Evolutionary conservation across 306 rosid species (phyloP).

Genomic region (Rubus idaeus): DNA sequence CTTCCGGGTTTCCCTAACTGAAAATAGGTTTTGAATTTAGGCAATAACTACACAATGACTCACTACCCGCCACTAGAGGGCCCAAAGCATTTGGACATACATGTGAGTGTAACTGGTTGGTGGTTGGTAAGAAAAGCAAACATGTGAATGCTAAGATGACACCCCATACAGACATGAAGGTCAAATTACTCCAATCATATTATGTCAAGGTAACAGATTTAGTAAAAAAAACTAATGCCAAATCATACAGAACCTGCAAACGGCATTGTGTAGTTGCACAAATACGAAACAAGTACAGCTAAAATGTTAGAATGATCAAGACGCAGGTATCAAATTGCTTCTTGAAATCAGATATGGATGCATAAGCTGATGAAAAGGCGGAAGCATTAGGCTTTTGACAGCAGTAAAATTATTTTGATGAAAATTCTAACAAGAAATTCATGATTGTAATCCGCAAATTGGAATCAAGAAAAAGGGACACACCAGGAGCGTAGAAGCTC

Average conservation of each 20-base stretch:
- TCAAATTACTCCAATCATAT: neutral
- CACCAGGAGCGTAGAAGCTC: constrained; percentile 98
- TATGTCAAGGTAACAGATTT: neutral
- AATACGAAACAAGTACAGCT: neutral
- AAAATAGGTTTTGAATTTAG: neutral
- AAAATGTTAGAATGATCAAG: neutral
- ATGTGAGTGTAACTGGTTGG: neutral
- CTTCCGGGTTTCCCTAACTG: neutral
- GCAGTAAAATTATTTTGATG: too few species aligned
- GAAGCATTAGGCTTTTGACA: neutral
- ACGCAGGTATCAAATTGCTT: neutral
- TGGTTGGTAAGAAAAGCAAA: neutral
- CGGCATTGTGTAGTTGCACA: neutral
- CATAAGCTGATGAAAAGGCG: too few species aligned
- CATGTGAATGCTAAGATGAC: neutral
- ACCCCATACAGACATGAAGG: neutral
- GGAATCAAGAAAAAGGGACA: neutral
- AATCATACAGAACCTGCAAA: neutral
- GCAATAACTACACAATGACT: neutral
- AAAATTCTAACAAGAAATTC: neutral
- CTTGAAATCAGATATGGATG: neutral
- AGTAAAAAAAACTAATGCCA: neutral
- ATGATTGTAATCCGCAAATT: neutral
- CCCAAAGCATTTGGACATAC: neutral
- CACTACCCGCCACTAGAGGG: neutral